Base-by-base conservation (phyloP, 2,329 filamentous ascomycete species). In the Aspergillus texensis region DNA sequence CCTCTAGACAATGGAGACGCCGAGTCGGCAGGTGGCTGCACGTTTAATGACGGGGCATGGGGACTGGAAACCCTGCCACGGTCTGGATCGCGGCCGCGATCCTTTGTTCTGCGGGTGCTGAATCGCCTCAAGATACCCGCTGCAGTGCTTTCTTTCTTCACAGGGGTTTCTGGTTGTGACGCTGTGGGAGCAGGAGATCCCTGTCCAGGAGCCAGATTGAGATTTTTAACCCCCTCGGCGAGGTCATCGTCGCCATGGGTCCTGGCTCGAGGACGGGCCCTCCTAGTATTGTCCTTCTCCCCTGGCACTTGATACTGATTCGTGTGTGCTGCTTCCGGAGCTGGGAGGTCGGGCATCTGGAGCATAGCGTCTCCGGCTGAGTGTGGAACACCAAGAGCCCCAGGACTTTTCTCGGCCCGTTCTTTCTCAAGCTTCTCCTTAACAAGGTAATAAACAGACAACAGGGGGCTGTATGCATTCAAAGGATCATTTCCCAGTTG, bases 391-490 rank as follows among this genome's bases (percentile, higher is more conserved):
- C 82, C 82, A 32, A 85, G 73, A 61, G 85, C 85, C 26, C 88
- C 86, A 56, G 89, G 86, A 64, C 88, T 89, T 43, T 80, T 76
- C 69, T 88, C 85, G 28, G 81, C 74, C 53, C 82, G 79, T 72
- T 98, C 94, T 41, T 92, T 88, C 57, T 96, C 92, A 67, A 93
- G 88, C 80, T 98, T 98, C 81, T 99, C 95, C 69, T 88, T 90
- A n/a, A 97, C 95, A 3, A 99, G 86, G 72, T 96, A 96, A 78
- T 99, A 99, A 16, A 99, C 90, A 1, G 95, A 98, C 9, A 98
- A 84, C 16, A 98, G 83, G 9, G 95, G 95, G 71, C 91, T 94
- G 76, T 92, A 99, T 4, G 95, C 95, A 76, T 98, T 98, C 62
- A 96, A 81, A 0, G 95, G 94, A 73, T 99, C 95, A 62, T 86